Base-by-base conservation (phyloP, 2,329 filamentous ascomycete genomes). In the Chalaropsis ovoidea region DNA sequence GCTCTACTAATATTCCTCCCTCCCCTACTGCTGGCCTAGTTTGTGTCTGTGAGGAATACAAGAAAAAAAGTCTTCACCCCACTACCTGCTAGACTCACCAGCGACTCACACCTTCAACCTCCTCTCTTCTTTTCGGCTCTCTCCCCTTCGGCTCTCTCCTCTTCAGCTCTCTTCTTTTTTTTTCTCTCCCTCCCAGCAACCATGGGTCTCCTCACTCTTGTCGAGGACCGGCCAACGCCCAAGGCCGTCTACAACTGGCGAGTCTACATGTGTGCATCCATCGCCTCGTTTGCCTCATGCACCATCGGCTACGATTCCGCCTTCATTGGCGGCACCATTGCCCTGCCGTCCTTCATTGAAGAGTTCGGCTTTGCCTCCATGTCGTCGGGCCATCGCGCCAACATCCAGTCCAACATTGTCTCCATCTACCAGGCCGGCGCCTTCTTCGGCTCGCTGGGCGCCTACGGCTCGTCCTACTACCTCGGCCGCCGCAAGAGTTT, bases 381-480 rank as follows among this genome's bases (percentile, higher is more conserved):
- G 75, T 74, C 72, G 3, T 64, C 72, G 0, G 65, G 70, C 2
- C 72, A 81, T n/a, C 76, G 85, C 31, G 80, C 84, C 39, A 75
- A 88, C 3, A 77, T 88, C 61, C 86, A 84, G 71, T 79, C 86
- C 70, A 93, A 92, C 73, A 90, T 92, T 68, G 88, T 91, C 63
- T 90, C 86, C 31, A 82, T 87, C 64, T 92, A 67, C 76, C 89
- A 93, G 75, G 89, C 89, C 10, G 89, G 89, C 67, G 88, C 88
- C 67, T 92, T 94, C 77, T 92, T 93, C 70, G 89, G 89, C 62
- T 83, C 86, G n/a, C 76, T 90, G 49, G 80, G 82, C 67, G 87
- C 85, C 66, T 91, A 88, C 70, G 79, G 77, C 8, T 80, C 83
- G 42, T 84, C 82, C 39, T 85, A 87, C 76, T 88, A 81, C 72